phyloP scores from a whole-genome alignment of 352 stramenopile species.

The Globisporangium echinulatum region DNA sequence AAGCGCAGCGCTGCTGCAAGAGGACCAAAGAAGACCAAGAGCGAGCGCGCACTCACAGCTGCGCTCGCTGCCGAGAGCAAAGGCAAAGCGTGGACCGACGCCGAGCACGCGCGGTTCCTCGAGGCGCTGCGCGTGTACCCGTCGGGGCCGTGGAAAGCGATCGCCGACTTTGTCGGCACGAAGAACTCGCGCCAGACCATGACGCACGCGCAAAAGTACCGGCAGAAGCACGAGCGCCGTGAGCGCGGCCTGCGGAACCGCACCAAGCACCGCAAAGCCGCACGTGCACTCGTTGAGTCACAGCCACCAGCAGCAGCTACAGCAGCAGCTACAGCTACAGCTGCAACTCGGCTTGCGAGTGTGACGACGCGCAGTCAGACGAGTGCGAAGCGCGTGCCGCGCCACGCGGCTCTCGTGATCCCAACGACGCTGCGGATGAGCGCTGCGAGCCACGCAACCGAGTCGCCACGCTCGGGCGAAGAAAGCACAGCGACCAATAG shows the following conservation, averaged over 20 bases:
- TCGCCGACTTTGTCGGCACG: constrained; percentile 49
- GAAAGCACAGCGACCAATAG: constrained; percentile 5
- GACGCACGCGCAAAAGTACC: constrained; percentile 33
- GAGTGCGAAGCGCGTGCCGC: constrained; percentile 4
- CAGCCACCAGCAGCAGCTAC: background rate
- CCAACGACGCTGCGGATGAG: constrained; percentile 3
- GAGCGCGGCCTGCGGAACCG: constrained; percentile 42
- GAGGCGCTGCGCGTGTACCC: constrained; percentile 47
- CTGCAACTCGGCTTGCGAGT: background rate
- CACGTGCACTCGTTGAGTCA: background rate
- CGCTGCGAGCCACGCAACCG: constrained; percentile 18
- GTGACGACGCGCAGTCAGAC: constrained; percentile 11
- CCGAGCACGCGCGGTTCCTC: constrained; percentile 54
- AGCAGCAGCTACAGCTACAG: background rate
- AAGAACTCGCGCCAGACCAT: constrained; percentile 47
- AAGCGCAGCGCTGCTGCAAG: background rate
- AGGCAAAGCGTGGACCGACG: constrained; percentile 44
- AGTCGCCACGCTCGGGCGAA: constrained; percentile 31
- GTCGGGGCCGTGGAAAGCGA: constrained; percentile 55
- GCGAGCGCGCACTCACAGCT: constrained; percentile 14
- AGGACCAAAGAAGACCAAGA: constrained; percentile 9
- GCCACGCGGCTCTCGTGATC: constrained; percentile 6
- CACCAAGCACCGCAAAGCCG: constrained; percentile 16
- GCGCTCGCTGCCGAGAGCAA: constrained; percentile 37
- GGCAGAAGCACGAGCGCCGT: constrained; percentile 37